Conservation (phyloP, 2,329 filamentous ascomycete species). For the Apiospora pterosperma region DNA sequence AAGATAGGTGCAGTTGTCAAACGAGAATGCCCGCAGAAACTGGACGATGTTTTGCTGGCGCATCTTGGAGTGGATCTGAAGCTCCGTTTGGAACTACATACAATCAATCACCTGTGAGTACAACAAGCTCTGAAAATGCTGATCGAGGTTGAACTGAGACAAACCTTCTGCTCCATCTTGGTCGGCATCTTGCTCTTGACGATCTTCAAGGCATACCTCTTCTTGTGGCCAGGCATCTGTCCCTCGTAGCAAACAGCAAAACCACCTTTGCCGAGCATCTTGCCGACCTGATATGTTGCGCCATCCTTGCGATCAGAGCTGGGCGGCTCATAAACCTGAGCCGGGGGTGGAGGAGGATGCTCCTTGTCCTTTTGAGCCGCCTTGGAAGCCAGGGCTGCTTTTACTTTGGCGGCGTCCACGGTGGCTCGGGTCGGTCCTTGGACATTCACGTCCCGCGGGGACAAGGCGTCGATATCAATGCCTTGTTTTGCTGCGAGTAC, state of each 20-base stretch:
- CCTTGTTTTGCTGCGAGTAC: constrained; percentile 44
- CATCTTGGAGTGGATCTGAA: constrained; percentile 98
- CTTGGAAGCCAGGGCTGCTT: constrained; percentile 38
- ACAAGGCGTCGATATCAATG: constrained; percentile 60
- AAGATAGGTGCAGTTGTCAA: constrained; percentile 84
- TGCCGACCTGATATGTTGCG: constrained; percentile 70
- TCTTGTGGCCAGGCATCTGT: constrained; percentile 61
- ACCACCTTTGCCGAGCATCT: constrained; percentile 74
- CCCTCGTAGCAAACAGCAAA: constrained; percentile 81
- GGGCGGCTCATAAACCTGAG: constrained; percentile 57
- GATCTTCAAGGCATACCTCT: constrained; percentile 75
- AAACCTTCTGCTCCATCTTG: constrained; percentile 81
- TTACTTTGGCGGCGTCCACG: constrained; percentile 43
- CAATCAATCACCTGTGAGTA: not conserved
- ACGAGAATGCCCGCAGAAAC: constrained; percentile 91
- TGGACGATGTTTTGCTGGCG: constrained; percentile 93
- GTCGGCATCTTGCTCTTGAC: constrained; percentile 78
- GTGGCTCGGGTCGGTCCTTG: constrained; percentile 39
- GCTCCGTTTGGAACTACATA: constrained; percentile 68
- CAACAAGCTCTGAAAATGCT: not conserved
- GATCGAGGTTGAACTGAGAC: constrained; percentile 10
- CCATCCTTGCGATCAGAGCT: constrained; percentile 68
- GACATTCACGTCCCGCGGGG: constrained; percentile 62
- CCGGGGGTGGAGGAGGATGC: constrained; percentile 62
- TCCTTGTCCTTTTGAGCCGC: constrained; percentile 55